Conservation (phyloP, 2,329 filamentous ascomycete genomes). For the Tolypocladium tropicale region DNA sequence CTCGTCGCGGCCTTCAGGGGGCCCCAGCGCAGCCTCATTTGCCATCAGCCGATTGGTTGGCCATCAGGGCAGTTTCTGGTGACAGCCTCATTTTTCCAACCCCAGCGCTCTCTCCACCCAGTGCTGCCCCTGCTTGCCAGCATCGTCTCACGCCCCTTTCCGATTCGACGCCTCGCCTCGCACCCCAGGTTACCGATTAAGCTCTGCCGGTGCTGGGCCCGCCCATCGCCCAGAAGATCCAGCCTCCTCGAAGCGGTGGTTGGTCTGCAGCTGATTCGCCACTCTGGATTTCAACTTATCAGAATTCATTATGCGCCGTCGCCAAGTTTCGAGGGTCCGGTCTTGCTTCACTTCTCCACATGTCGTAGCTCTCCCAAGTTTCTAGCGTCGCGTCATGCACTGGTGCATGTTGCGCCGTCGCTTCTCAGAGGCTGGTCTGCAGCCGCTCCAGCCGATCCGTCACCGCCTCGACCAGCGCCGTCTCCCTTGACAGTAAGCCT, state of each 20-base stretch:
- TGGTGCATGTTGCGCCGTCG: not conserved
- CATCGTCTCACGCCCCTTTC: not conserved
- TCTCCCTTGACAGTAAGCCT: slow-evolving; percentile 53
- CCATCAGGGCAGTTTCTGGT: not conserved
- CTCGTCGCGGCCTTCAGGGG: not conserved
- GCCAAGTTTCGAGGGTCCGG: not conserved
- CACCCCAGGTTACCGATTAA: not conserved
- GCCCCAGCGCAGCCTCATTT: not conserved
- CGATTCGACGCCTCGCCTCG: not conserved
- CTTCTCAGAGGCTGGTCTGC: slow-evolving; percentile 20
- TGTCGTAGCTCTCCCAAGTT: not conserved
- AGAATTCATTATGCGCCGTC: not conserved
- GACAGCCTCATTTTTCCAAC: not conserved
- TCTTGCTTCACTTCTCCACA: not conserved
- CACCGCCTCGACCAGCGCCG: slow-evolving; percentile 57
- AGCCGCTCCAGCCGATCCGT: slow-evolving; percentile 52
- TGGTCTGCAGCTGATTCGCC: not conserved
- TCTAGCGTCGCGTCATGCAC: not conserved
- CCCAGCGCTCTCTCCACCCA: not conserved
- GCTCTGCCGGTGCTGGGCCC: not conserved
- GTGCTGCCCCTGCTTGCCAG: not conserved
- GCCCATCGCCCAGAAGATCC: not conserved
- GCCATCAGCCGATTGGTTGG: not conserved
- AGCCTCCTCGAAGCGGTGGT: not conserved
- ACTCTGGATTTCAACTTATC: not conserved